Evolutionary conservation across 202 grass and related monocot genomes (phyloP).

Genomic region (Tripidium arundinaceum): DNA sequence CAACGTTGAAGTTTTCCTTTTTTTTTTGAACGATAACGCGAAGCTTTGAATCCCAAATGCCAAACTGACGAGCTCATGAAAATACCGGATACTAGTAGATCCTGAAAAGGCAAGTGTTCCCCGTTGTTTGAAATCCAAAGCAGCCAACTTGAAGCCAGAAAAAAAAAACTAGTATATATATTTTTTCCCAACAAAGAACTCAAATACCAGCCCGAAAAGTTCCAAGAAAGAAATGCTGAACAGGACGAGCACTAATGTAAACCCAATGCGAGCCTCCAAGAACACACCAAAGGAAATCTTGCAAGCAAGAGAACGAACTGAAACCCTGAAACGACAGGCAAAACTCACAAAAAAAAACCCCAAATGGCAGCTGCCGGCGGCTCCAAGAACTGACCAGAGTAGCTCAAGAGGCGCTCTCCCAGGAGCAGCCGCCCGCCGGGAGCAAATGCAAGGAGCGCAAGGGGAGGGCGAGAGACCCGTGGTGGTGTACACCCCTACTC

Average conservation of each 20-base stretch:
- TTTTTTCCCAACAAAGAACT: background rate
- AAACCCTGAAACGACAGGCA: background rate
- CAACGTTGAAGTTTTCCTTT: background rate
- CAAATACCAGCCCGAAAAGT: background rate
- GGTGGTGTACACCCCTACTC: background rate
- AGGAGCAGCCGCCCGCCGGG: too few relatives aligned
- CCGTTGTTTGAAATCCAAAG: background rate
- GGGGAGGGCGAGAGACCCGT: background rate
- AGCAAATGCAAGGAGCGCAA: background rate
- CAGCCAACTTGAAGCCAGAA: background rate
- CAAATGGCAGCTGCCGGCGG: background rate
- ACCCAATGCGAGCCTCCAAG: background rate
- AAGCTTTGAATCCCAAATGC: slow-evolving; percentile 9
- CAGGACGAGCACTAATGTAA: background rate
- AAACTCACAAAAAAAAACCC: background rate
- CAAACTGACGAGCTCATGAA: background rate
- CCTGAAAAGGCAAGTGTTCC: background rate
- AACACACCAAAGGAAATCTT: background rate
- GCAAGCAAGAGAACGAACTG: background rate
- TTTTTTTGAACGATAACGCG: background rate
- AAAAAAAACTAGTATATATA: background rate
- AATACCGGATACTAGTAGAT: background rate
- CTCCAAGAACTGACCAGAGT: background rate
- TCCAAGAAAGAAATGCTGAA: background rate
- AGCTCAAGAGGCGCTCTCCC: background rate